A percentile compares a stretch with the other conserved stretches of the same genome.
These are phyloP conservation scores for Colletotrichum cordylinicola DNA, from an alignment of 2,329 filamentous ascomycete species.

Conservation along the genomic window DNA sequence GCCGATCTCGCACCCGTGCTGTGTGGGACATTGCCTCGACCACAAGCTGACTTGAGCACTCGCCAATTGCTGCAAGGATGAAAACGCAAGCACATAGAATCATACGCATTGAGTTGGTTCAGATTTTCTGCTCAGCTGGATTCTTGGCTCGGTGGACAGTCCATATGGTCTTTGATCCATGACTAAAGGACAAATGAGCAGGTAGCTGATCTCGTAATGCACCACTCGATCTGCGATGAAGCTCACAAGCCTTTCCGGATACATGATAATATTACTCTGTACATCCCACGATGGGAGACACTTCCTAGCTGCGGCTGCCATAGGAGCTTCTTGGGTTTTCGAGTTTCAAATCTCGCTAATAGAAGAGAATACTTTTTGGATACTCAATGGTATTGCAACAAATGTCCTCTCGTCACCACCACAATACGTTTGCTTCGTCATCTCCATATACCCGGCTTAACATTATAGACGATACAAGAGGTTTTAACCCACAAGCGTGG, in stretches of 20 bases:
- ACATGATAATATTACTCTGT: not conserved
- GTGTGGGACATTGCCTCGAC: not conserved
- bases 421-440: not conserved
- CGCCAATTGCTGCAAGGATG: not conserved
- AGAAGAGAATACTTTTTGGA: not conserved
- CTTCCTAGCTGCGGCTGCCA: rapidly evolving
- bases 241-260: not conserved
- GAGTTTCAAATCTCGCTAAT: not conserved
- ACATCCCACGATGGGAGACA: not conserved
- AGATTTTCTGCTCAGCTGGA: not conserved
- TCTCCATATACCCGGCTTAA: not conserved
- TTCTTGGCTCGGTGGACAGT: rapidly evolving
- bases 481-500: rapidly evolving
- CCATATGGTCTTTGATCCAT: rapidly evolving
- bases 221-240: not conserved
- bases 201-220: not conserved
- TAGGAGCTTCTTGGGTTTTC: rapidly evolving
- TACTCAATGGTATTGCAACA: no score
- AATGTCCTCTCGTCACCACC: not conserved
- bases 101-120: not conserved
- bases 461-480: rapidly evolving
- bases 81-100: not conserved
- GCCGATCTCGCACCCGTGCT: not conserved
- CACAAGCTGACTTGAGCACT: not conserved
- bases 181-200: rapidly evolving